Percentiles rank a stretch among this genome's conserved stretches.
These are phyloP conservation scores for Saccharomyces cerevisiae DNA, from an alignment of 805 yeast genomes.

Conservation along the genomic window DNA sequence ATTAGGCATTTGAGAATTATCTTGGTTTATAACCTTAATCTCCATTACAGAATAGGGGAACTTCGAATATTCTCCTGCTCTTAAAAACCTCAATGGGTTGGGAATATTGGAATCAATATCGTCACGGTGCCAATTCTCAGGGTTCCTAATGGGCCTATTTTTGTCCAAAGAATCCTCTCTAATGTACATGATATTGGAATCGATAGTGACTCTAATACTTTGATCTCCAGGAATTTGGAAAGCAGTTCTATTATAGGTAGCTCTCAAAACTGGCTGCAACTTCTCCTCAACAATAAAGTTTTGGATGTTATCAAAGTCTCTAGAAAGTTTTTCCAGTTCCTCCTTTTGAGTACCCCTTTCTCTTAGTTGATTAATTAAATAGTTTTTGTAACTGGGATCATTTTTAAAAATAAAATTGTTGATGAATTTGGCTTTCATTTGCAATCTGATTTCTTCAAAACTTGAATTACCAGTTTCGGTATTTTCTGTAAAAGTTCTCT, in stretches of 20 bases:
- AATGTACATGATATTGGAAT: conserved; percentile 77
- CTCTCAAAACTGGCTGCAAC: conserved; percentile 78
- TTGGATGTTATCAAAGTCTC: conserved; percentile 53
- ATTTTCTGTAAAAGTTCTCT: conserved; percentile 57
- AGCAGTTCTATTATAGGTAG: conserved; percentile 85
- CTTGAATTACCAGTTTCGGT: conserved; percentile 38
- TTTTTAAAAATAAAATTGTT: conserved; percentile 59
- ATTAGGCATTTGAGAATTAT: conserved; percentile 2
- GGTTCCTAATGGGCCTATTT: conserved; percentile 86
- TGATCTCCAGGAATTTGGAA: conserved; percentile 98
- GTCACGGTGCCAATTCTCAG: conserved; percentile 80
- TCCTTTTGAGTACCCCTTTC: conserved; percentile 52
- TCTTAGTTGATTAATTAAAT: conserved; percentile 50
- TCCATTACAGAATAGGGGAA: conserved; percentile 94
- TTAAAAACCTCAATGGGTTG: conserved; percentile 60
- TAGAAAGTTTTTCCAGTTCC: conserved; percentile 44
- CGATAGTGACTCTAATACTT: conserved; percentile 81
- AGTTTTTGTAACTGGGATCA: conserved; percentile 36
- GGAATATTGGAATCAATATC: conserved; percentile 76
- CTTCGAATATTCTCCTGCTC: conserved; percentile 77
- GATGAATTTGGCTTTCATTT: conserved; percentile 73
- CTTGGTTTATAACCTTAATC: conserved; percentile 52
- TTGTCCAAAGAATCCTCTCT: conserved; percentile 86
- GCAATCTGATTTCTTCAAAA: conserved; percentile 56
- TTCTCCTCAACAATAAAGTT: conserved; percentile 53